A percentile compares a stretch with the other conserved stretches of the same genome.
Conservation (phyloP, 2,329 filamentous ascomycete species). For the Microcera coccophila region DNA sequence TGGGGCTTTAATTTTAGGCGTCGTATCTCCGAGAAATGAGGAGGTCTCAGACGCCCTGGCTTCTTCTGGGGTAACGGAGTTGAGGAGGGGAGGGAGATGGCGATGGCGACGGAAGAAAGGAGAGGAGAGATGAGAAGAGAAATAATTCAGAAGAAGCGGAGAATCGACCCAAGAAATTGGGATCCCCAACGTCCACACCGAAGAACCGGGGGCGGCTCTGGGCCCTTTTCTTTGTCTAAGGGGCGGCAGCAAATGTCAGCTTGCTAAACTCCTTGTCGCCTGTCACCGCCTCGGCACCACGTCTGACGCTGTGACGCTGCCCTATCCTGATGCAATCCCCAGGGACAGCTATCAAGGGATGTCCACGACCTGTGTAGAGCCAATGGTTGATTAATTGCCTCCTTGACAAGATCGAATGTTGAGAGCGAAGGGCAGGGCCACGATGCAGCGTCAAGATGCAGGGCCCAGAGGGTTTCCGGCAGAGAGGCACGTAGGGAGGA, state of each 20-base stretch:
- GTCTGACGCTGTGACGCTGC: constrained; percentile 8
- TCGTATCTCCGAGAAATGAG: no score
- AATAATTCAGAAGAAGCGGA: constrained; percentile 1
- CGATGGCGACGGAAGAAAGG: not conserved
- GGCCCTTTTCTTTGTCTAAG: constrained; percentile 6
- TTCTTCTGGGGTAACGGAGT: no score
- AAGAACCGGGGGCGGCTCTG: not conserved
- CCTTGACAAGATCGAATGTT: no score
- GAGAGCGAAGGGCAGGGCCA: no score
- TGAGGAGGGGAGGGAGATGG: no score
- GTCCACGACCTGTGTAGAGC: not conserved
- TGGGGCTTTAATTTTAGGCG: no score
- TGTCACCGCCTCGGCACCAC: constrained; percentile 22
- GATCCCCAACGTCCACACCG: not conserved
- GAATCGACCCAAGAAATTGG: not conserved
- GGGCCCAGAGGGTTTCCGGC: constrained; percentile 10
- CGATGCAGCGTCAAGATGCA: constrained; percentile 10
- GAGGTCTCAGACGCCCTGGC: no score
- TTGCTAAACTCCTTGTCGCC: constrained; percentile 4
- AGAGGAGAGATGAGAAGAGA: constrained; percentile 7
- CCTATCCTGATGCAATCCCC: constrained; percentile 15
- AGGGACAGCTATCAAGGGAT: constrained; percentile 12
- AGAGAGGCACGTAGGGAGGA: constrained; percentile 1
- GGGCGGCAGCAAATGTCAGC: constrained; percentile 1
- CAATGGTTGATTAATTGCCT: no score